phyloP scores from a whole-genome alignment of 2,329 filamentous ascomycete genomes.

The Aspergillus intermedius region DNA sequence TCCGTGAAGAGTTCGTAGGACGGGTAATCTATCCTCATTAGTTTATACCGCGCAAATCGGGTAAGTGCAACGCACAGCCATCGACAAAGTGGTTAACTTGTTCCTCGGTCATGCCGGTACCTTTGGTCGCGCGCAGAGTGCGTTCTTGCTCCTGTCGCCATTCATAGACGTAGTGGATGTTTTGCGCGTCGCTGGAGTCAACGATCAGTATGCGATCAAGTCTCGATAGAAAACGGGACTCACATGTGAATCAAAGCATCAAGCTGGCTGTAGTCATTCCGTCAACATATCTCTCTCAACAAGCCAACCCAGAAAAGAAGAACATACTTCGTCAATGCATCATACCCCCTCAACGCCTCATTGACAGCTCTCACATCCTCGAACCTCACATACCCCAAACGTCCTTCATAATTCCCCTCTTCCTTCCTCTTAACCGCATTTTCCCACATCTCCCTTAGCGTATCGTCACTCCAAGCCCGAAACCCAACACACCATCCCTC shows the following conservation, averaged over 20 bases:
- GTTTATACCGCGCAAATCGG: background rate
- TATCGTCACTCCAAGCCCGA: conserved; percentile 53
- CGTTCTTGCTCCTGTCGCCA: conserved; percentile 81
- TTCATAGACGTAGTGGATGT: conserved; percentile 69
- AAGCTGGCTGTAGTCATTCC: conserved; percentile 37
- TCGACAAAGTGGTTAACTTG: conserved; percentile 71
- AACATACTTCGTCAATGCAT: conserved; percentile 49
- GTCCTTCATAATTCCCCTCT: conserved; percentile 45
- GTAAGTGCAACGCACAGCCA: conserved; percentile 43
- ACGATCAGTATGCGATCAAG: background rate
- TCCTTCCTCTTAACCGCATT: conserved; percentile 42
- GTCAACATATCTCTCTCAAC: no score
- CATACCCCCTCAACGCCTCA: conserved; percentile 51
- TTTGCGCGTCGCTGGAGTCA: conserved; percentile 56
- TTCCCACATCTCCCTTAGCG: conserved; percentile 49
- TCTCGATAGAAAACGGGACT: conserved; percentile 13
- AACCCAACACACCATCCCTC: conserved; percentile 93
- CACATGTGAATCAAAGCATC: conserved; percentile 60
- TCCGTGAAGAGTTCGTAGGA: conserved; percentile 65
- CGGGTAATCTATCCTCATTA: conserved; percentile 51
- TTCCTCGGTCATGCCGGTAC: conserved; percentile 74
- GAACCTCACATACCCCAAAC: conserved; percentile 50
- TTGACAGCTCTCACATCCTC: conserved; percentile 55
- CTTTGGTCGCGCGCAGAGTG: conserved; percentile 58
- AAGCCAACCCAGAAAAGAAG: background rate